Evolutionary conservation across 1,284 basidiomycete genomes (phyloP), one percentile per base, ranked within the genome.

Genomic region (Malassezia nana): DNA sequence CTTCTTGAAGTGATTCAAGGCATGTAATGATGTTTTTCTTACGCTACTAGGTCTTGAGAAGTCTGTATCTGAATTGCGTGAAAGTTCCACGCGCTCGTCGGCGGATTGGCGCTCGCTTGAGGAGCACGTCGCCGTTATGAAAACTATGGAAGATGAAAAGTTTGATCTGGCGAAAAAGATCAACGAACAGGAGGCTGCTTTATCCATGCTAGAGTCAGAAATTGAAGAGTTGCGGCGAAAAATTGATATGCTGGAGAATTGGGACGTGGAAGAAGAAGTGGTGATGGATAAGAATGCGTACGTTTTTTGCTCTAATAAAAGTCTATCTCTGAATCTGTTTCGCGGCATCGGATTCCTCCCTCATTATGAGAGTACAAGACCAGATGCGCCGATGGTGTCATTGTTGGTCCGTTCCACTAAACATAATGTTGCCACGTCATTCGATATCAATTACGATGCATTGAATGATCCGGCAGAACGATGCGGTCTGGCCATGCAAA

Each of bases 81-180:
- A 59, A 16, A 61, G 62, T 44, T 54, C 52, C 10, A 63, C 64
- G 10, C 57, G 65, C 0, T 50, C 62, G 24, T 56, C 64, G 4
- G 60, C 64, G 3, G 64, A 68, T n/a, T 68, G 66, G 66, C 46
- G 62, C 7, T 54, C 50, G 4, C 45, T 65, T 10, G 52, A 61
- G 8, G 40, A 35, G n/a, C 64, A 68, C 32, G 48, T 52, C 2
- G 52, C 59, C 7, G 56, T 50, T 2, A 65, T 68, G 35, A 59
- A 60, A 20, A 58, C 59, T 24, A 45, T 68, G 26, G 66, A 68
- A 31, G 61, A 66, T 26, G 26, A 59, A n/a, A 66, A 68, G 41
- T 68, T 68, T 28, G 63, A 65, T 30, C 53, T 68, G 6, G 66
- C 64, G 7, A 66, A 66, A 41, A 68, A 59, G 22, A 64, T 65